These are phyloP conservation scores for Cordia subcordata DNA, from an alignment of 257 asterid genomes.

Conservation along the genomic window DNA sequence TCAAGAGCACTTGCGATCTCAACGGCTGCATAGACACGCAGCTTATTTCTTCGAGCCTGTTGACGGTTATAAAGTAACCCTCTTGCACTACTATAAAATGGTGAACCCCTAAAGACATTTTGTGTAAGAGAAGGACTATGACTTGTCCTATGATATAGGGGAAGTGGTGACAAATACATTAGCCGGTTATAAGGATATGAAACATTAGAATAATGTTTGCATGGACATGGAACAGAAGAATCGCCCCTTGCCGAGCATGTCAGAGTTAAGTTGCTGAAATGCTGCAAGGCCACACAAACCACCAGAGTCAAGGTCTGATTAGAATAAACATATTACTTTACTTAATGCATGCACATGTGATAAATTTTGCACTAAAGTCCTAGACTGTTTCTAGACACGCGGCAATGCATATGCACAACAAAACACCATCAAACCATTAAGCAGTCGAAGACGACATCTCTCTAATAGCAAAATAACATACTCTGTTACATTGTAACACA, in stretches of 20 bases:
- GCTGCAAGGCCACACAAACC: conserved; percentile 43
- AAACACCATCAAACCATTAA: no score
- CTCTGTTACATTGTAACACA: no score
- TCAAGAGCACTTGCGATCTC: conserved; percentile 87
- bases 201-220: conserved; percentile 24
- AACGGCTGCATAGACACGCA: conserved; percentile 51
- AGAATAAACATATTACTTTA: background rate
- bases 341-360: background rate
- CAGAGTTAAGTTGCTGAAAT: conserved; percentile 39
- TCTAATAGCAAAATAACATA: no score
- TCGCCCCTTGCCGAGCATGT: conserved; percentile 33
- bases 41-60: conserved; percentile 27
- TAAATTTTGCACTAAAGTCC: no score
- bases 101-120: conserved; percentile 39
- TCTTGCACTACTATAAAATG: conserved; percentile 22
- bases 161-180: conserved; percentile 28
- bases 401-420: no score
- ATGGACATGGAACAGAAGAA: conserved; percentile 25
- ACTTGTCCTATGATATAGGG: conserved; percentile 31
- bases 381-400: no score
- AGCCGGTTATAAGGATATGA: conserved; percentile 32
- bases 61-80: conserved; percentile 27
- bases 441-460: no score
- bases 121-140: conserved; percentile 26
- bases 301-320: background rate